Evolutionary conservation across 2,329 filamentous ascomycete genomes (phyloP).

Genomic region (Phyllosticta citribraziliensis): DNA sequence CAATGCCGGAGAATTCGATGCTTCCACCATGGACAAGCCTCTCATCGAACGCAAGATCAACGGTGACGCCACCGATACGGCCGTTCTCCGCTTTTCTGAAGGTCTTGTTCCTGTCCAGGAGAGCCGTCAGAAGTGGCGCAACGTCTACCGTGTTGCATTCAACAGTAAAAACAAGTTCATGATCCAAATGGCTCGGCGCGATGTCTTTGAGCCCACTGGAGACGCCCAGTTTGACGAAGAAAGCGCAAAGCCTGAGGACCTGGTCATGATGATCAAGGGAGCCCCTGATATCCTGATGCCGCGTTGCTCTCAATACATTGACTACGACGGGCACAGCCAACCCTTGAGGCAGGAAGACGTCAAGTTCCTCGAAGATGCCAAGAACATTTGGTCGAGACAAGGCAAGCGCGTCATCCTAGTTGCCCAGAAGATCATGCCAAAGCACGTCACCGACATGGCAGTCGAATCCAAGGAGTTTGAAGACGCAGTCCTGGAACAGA

Average conservation of each 20-base stretch:
- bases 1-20: constrained; percentile 68
- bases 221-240: constrained; percentile 13
- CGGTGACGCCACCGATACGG: constrained; percentile 68
- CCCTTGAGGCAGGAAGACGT: constrained; percentile 39
- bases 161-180: constrained; percentile 82
- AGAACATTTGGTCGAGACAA: constrained; percentile 58
- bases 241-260: constrained; percentile 12
- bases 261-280: constrained; percentile 63
- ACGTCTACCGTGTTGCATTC: constrained; percentile 53
- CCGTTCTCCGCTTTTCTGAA: constrained; percentile 63
- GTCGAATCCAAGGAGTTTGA: constrained; percentile 42
- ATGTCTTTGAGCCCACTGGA: constrained; percentile 20
- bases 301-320: constrained; percentile 50
- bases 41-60: constrained; percentile 55
- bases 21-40: constrained; percentile 49
- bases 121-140: constrained; percentile 53
- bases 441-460: constrained; percentile 22
- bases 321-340: constrained; percentile 44
- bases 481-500: constrained; percentile 46
- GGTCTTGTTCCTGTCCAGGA: constrained; percentile 50
- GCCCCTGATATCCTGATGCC: constrained; percentile 64
- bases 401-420: constrained; percentile 60
- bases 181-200: constrained; percentile 42
- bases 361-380: constrained; percentile 46
- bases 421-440: constrained; percentile 46